phyloP scores from a whole-genome alignment of 1,284 basidiomycete genomes.

The Lignosus rhinocerotis region DNA sequence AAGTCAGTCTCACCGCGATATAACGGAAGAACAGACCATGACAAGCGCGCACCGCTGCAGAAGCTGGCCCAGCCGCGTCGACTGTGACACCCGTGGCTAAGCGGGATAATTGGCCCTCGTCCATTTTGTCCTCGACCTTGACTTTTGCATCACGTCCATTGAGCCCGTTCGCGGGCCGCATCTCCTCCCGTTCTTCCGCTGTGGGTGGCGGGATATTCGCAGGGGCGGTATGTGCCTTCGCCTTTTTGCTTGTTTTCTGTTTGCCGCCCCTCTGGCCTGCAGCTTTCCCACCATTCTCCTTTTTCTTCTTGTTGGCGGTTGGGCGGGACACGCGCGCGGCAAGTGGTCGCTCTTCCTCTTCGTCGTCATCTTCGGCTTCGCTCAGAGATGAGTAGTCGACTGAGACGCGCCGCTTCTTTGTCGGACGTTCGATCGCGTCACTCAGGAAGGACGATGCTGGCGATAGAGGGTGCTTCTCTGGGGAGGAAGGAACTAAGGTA shows the following conservation, averaged over 20 bases:
- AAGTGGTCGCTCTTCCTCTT: constrained; percentile 64
- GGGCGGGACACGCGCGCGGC: constrained; percentile 47
- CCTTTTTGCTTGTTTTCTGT: constrained; percentile 58
- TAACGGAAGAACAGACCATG: neutral
- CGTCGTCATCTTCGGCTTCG: constrained; percentile 43
- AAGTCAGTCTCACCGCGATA: constrained; percentile 5
- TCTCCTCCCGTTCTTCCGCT: constrained; percentile 43
- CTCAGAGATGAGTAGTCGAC: constrained; percentile 31
- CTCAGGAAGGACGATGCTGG: constrained; percentile 53
- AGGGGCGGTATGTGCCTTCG: constrained; percentile 56
- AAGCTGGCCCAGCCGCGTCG: constrained; percentile 56
- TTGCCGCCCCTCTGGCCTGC: constrained; percentile 49
- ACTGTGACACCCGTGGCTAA: constrained; percentile 81
- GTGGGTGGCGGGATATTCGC: constrained; percentile 37
- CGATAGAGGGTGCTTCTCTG: constrained; percentile 45
- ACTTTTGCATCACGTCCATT: constrained; percentile 56
- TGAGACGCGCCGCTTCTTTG: constrained; percentile 37
- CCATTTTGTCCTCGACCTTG: constrained; percentile 77
- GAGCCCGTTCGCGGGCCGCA: constrained; percentile 45
- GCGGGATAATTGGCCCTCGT: constrained; percentile 69
- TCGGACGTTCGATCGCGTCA: constrained; percentile 34
- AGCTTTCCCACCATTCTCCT: constrained; percentile 19
- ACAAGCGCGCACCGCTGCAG: constrained; percentile 45
- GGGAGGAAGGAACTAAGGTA: constrained; percentile 32
- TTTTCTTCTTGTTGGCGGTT: constrained; percentile 12